A percentile compares a stretch with the other conserved stretches of the same genome.
These are phyloP conservation scores for Ceratopteris richardii DNA, from an alignment of 75 land plant genomes.

Conservation along the genomic window DNA sequence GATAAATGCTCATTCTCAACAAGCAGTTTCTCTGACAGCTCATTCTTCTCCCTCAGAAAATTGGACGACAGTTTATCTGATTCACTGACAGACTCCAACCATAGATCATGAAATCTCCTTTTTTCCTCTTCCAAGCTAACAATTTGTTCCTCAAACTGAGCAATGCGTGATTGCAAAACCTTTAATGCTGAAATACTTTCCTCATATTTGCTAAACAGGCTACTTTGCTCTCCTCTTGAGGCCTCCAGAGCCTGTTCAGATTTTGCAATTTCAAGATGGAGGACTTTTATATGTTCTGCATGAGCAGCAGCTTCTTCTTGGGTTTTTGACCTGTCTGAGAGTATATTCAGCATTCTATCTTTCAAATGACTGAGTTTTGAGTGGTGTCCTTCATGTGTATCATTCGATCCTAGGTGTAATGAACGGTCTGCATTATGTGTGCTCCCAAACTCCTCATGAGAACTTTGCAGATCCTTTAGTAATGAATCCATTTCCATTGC, in stretches of 20 bases:
- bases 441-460: neutral
- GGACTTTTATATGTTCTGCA: neutral
- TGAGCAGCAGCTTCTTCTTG: neutral
- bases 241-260: neutral
- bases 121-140: neutral
- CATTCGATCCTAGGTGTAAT: neutral
- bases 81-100: neutral
- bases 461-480: neutral
- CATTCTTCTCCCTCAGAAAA: neutral
- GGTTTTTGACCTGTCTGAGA: neutral
- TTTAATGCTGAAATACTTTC: neutral
- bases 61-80: neutral
- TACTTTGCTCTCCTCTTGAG: neutral
- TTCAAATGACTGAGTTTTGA: neutral
- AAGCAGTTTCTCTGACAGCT: neutral
- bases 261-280: neutral
- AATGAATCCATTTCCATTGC: neutral
- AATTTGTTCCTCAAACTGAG: neutral
- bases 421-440: neutral
- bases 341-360: neutral
- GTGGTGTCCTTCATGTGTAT: no score
- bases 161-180: neutral
- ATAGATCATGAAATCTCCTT: neutral
- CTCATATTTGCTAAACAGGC: neutral
- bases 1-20: neutral